Evolutionary conservation across 176 grass and related monocot genomes (phyloP), one percentile per base, ranked within the genome.

Genomic region (Zoysia japonica): DNA sequence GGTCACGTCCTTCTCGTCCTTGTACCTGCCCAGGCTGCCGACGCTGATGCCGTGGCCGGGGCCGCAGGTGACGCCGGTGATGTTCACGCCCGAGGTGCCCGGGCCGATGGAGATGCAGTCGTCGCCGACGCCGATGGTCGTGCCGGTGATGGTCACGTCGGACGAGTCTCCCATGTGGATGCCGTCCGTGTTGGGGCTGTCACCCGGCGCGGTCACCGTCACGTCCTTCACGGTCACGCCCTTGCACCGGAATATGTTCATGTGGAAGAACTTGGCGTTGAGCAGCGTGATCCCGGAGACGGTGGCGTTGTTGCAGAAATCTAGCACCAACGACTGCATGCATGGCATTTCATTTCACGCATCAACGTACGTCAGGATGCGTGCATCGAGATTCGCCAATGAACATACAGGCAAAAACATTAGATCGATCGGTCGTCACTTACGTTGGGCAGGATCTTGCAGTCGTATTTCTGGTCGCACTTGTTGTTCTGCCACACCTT

Each of bases 11-110:
- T 88, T 88, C 75, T 94, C 91, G n/a, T 91, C 75, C 71, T 47
- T 48, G 77, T 90, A 94, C 56, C 86, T 83, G 3, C 88, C 85
- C 8, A 94, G 56, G 70, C 88, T 91, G 19, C 91, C 91, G 3
- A 93, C n/a, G 63, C 91, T 94, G 70, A 94, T 94, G 42, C 92
- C 92, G 36, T 94, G 88, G 44, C 92, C 88, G 5, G 89, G 92
- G 17, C 92, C 89, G 48, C 89, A 94, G 36, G 68, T 66, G 46
- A 94, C 89, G 38, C 80, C 72, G 66, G 77, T 85, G 65, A 94
- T 46, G 45, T 43, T 82, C 69, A 94, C 43, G 10, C 54, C 64
- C 3, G 3, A 16, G 55, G 37, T 76, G 0, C 92, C 92, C 0
- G 86, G 86, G 51, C 92, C 92, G 7, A 94, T 81, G 41, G 91